Base-by-base conservation (phyloP, 1,284 basidiomycete species). In the Melampsora abietis-canadensis region DNA sequence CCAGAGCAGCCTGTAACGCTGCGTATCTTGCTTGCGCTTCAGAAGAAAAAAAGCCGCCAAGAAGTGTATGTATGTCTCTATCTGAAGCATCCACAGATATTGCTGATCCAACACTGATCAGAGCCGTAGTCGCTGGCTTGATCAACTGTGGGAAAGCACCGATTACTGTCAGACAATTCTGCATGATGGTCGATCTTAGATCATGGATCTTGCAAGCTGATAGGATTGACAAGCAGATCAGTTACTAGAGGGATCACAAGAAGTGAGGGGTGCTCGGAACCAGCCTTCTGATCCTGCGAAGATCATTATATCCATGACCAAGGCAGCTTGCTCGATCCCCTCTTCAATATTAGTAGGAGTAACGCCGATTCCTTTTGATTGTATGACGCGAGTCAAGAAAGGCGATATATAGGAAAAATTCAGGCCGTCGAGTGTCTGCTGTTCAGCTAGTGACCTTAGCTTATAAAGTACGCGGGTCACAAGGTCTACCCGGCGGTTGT, bases 1-100 rank as follows among this genome's bases (percentile, higher is more conserved):
- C 73, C 60, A 68, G 73, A 54, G 98, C 85, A 0, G 94, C 87
- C 80, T 97, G 94, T n/a, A 98, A 84, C 79, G 91, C 92, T 4
- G 94, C 89, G 78, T 90, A 91, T 48, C 95, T 87, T 4, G 92
- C 92, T 80, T 93, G 91, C 0, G 89, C 89, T 79, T 98, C 96
- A 78, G 94, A 90, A n/a, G 87, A 85, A 14, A 98, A 85, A 0
- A 89, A 90, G 14, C 92, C 92, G 14, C 82, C 83, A 30, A 98
- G 84, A 61, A 98, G 84, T 17, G 87, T 85, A 4, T 83, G 79
- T 2, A 89, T 86, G 81, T 97, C 93, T 17, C 85, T 85, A 0
- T 80, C 79, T 0, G 87, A 86, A 0, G 90, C 88, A 37, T 85
- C 89, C 15, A 85, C 83, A 76, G 88, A 86, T 73, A 96, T 90